Conservation (phyloP, 306 rosid genomes). For the Cucumis sativus region DNA sequence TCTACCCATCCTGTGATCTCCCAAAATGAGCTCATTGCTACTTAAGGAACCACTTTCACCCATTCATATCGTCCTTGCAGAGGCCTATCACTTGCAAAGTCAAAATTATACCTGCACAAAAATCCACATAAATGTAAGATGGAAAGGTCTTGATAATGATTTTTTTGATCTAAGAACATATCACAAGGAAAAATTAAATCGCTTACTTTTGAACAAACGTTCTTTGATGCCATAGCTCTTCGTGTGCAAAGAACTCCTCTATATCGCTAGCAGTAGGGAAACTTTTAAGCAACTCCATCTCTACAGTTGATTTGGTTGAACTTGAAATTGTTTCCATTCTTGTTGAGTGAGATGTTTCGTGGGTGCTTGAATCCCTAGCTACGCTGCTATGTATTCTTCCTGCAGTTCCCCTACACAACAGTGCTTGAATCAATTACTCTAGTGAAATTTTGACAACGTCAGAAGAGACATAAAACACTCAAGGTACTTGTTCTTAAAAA, state of each 20-base stretch:
- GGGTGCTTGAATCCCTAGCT: not conserved
- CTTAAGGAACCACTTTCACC: constrained; percentile 54
- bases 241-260: constrained; percentile 70
- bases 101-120: constrained; percentile 77
- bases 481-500: not conserved
- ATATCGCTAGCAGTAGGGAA: constrained; percentile 60
- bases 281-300: constrained; percentile 29
- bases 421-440: not conserved
- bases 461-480: not conserved
- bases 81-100: constrained; percentile 53
- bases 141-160: not conserved
- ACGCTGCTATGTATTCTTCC: constrained; percentile 73
- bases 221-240: constrained; percentile 73
- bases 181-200: not conserved
- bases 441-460: not conserved
- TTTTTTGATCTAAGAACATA: not conserved
- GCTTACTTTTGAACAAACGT: constrained; percentile 55
- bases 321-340: constrained; percentile 30
- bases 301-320: constrained; percentile 10
- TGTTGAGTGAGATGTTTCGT: constrained; percentile 46
- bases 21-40: not conserved
- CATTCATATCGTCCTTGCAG: constrained; percentile 78
- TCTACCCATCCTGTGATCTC: not conserved
- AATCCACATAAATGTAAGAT: not conserved
- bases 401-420: constrained; percentile 44